phyloP scores from a whole-genome alignment of 257 asterid genomes.

The Verbascum thapsus region DNA sequence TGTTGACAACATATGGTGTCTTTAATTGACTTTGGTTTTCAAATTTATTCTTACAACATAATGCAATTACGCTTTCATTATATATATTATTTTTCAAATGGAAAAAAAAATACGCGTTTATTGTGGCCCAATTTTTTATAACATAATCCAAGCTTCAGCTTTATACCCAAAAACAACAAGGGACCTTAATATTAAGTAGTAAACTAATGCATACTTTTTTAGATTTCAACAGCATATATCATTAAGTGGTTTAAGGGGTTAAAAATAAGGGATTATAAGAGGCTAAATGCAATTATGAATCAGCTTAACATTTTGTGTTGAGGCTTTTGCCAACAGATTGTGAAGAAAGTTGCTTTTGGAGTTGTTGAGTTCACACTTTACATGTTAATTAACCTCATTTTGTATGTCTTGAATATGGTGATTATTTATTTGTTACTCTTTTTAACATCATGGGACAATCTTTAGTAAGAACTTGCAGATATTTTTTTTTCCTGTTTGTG shows the following conservation, averaged over 20 bases:
- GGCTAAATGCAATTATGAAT: constrained; percentile 34
- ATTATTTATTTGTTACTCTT: too few species aligned
- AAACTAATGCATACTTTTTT: not conserved
- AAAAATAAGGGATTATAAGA: constrained; percentile 4
- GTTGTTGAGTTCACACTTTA: constrained; percentile 43
- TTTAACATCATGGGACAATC: constrained; percentile 12
- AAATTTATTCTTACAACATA: constrained; percentile 4
- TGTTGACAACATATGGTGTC: constrained; percentile 31
- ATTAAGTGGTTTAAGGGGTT: not conserved
- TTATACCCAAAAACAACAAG: not conserved
- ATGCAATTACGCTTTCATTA: not conserved
- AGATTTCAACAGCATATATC: not conserved
- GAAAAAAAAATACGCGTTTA: too few species aligned
- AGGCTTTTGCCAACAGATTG: constrained; percentile 36
- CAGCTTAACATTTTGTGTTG: constrained; percentile 29
- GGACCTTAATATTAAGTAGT: not conserved
- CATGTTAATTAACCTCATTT: constrained; percentile 15
- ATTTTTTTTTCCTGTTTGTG: too few species aligned
- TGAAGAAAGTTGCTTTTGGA: constrained; percentile 24
- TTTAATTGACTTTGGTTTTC: constrained; percentile 17
- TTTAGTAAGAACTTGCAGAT: not conserved
- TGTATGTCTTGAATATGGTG: not conserved
- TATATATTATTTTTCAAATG: too few species aligned
- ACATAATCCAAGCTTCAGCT: not conserved
- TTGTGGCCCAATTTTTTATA: constrained; percentile 18